phyloP scores from a whole-genome alignment of 352 stramenopile species.

The Pythium myriotylum region DNA sequence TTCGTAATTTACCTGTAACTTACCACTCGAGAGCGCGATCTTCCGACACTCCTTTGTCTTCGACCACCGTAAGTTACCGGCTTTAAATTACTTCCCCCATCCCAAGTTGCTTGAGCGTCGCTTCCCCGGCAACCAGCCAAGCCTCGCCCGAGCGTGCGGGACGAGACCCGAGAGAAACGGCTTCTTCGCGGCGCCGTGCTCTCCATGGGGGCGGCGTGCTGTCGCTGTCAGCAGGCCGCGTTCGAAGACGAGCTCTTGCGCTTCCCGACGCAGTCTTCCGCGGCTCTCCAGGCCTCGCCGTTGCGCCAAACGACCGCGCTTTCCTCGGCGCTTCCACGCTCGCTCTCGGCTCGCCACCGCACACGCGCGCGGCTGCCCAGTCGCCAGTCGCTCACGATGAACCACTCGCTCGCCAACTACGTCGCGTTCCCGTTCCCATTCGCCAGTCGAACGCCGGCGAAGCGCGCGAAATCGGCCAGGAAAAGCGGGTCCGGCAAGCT shows the following conservation, averaged over 20 bases:
- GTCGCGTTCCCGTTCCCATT: slow-evolving; percentile 82
- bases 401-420: slow-evolving; percentile 72
- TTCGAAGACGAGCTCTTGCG: slow-evolving; percentile 63
- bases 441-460: slow-evolving; percentile 36
- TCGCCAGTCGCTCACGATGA: slow-evolving; percentile 35
- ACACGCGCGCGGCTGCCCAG: slow-evolving; percentile 22
- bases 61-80: neutral
- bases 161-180: slow-evolving; percentile 1
- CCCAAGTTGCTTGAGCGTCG: slow-evolving; percentile 6
- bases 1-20: neutral
- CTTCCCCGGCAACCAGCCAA: slow-evolving; percentile 24
- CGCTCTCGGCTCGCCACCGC: neutral
- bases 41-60: no score
- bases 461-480: slow-evolving; percentile 4
- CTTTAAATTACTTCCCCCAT: slow-evolving; percentile 5
- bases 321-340: neutral
- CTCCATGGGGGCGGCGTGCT: slow-evolving; percentile 74
- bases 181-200: neutral
- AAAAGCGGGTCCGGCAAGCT: neutral
- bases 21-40: neutral
- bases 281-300: slow-evolving; percentile 18
- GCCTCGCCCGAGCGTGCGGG: no score
- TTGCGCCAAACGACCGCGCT: neutral
- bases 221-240: slow-evolving; percentile 58
- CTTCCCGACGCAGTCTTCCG: slow-evolving; percentile 29